A percentile compares a stretch with the other conserved stretches of the same genome.
Evolutionary conservation across 2,329 filamentous ascomycete species (phyloP).

Genomic region (Trichoderma sp.): DNA sequence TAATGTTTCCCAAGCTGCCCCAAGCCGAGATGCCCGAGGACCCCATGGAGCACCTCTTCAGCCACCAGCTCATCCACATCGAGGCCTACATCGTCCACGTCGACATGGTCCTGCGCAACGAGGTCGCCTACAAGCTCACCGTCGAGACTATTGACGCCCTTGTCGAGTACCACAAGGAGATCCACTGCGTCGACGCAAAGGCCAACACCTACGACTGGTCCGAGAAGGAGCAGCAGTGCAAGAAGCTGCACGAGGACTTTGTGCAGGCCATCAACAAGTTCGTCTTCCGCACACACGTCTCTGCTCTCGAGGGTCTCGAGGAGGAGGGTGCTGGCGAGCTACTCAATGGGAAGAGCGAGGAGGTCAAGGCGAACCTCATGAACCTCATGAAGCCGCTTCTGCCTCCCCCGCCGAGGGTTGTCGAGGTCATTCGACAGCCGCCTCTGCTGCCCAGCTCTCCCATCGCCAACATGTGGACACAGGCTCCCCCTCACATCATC

Average conservation of each 20-base stretch:
- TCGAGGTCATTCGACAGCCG: constrained; percentile 84
- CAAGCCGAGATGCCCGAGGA: constrained; percentile 82
- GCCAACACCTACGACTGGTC: constrained; percentile 92
- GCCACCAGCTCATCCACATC: constrained; percentile 88
- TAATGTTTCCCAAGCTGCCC: constrained; percentile 89
- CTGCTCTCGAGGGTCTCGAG: constrained; percentile 90
- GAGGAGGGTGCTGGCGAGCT: constrained; percentile 95
- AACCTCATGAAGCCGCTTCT: constrained; percentile 83
- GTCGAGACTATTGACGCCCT: constrained; percentile 89
- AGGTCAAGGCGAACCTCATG: constrained; percentile 85
- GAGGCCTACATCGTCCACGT: constrained; percentile 98
- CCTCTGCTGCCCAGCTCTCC: constrained; percentile 83
- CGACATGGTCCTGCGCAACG: constrained; percentile 96
- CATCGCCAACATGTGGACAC: constrained; percentile 76
- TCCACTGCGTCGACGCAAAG: constrained; percentile 87
- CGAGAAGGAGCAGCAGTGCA: constrained; percentile 92
- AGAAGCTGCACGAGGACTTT: constrained; percentile 96
- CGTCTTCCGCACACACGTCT: constrained; percentile 85
- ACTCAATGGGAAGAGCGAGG: constrained; percentile 84
- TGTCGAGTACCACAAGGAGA: constrained; percentile 93
- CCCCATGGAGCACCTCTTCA: constrained; percentile 81
- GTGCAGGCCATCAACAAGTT: constrained; percentile 96
- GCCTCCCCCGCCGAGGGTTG: constrained; percentile 79
- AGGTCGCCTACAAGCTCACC: constrained; percentile 97
- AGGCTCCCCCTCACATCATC: constrained; percentile 62